Evolutionary conservation across 2,329 filamentous ascomycete genomes (phyloP).

Genomic region (Drechmeria coniospora): DNA sequence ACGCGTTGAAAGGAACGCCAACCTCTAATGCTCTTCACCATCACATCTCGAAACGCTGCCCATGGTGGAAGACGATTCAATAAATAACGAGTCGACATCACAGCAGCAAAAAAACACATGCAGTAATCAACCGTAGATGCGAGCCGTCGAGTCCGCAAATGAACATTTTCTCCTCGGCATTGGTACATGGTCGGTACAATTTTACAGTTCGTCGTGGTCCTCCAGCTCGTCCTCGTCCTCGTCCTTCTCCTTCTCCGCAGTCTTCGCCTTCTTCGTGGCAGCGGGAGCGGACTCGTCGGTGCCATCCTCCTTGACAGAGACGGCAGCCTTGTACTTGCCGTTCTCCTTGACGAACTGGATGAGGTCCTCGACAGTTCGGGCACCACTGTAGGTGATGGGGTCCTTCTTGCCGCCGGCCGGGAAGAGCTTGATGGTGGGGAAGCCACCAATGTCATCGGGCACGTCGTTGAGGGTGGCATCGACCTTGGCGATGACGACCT

Average conservation of each 20-base stretch:
- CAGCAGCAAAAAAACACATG: slow-evolving; percentile 10
- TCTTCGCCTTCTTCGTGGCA: slow-evolving; percentile 31
- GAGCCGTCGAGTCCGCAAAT: slow-evolving; percentile 18
- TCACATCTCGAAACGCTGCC: too few species aligned
- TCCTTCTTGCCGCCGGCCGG: slow-evolving; percentile 74
- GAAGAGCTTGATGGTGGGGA: slow-evolving; percentile 99
- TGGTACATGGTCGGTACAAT: slow-evolving; percentile 12
- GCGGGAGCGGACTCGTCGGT: slow-evolving; percentile 40
- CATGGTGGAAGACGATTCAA: too few species aligned
- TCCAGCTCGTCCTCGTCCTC: slow-evolving; percentile 24
- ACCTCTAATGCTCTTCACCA: too few species aligned
- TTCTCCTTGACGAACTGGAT: slow-evolving; percentile 88
- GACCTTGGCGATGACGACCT: slow-evolving; percentile 91
- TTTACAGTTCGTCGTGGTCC: slow-evolving; percentile 65
- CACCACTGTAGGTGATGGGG: slow-evolving; percentile 75
- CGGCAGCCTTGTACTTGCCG: slow-evolving; percentile 72
- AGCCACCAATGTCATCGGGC: slow-evolving; percentile 89
- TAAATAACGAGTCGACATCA: slow-evolving; percentile 12
- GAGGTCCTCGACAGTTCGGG: slow-evolving; percentile 81
- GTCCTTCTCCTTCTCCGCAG: slow-evolving; percentile 16
- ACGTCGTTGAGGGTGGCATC: slow-evolving; percentile 94
- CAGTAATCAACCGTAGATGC: slow-evolving; percentile 11
- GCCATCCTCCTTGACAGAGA: slow-evolving; percentile 37
- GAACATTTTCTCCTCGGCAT: slow-evolving; percentile 11
- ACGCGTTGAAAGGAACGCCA: too few species aligned